Evolutionary conservation across 257 asterid species (phyloP).

Genomic region (Solanum sejunctum): DNA sequence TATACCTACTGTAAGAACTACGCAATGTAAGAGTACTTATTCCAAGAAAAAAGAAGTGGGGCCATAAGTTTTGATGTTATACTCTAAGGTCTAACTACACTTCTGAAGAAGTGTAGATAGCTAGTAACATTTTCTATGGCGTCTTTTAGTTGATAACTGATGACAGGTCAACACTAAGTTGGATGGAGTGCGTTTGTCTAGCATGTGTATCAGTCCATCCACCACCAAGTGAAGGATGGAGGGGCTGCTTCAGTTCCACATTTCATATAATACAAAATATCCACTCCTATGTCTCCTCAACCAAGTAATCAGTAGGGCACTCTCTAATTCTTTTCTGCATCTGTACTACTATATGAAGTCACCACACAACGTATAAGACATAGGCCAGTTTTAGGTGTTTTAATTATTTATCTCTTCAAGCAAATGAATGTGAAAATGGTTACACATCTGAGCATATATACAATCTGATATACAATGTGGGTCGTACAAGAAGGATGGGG

Average conservation of each 20-base stretch:
- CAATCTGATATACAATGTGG: not conserved
- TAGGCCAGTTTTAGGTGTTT: not conserved
- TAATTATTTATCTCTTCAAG: not conserved
- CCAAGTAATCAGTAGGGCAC: not conserved
- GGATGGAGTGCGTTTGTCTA: not conserved
- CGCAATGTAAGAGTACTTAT: not conserved
- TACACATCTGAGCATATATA: not conserved
- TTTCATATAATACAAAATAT: not conserved
- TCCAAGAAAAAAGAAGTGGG: not conserved
- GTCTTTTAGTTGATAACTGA: not conserved
- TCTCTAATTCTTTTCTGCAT: not conserved
- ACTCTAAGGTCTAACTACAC: not conserved
- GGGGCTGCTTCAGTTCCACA: not conserved
- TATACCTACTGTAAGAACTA: not conserved
- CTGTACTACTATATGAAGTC: not conserved
- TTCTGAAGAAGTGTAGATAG: not conserved
- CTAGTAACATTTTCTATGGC: not conserved
- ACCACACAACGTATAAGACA: not conserved
- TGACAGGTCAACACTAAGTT: not conserved
- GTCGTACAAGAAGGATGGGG: not conserved
- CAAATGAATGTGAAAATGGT: not conserved
- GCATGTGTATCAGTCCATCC: not conserved
- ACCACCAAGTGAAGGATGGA: not conserved
- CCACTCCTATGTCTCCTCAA: not conserved
- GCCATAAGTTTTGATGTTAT: not conserved